phyloP scores from a whole-genome alignment of 1,284 basidiomycete genomes.

The Cutaneotrichosporon dermatis region DNA sequence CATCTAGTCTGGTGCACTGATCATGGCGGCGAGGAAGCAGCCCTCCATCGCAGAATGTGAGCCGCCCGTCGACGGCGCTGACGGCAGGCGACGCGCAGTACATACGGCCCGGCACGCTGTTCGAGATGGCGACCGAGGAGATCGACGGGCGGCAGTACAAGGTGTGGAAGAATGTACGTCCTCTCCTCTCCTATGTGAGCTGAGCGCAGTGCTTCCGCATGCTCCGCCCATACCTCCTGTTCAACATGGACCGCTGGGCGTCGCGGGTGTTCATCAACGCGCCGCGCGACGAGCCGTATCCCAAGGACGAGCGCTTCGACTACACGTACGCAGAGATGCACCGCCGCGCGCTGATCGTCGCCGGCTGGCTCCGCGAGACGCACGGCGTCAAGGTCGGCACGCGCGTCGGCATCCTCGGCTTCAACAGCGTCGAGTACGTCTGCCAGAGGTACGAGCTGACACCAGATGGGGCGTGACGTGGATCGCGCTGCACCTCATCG shows the following conservation, averaged over 20 bases:
- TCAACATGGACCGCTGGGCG: conserved; percentile 20
- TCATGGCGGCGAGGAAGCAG: background rate
- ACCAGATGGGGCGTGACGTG: conserved; percentile 19
- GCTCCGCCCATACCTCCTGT: conserved; percentile 33
- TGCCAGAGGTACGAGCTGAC: too few species aligned
- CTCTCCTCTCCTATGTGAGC: background rate
- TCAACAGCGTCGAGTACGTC: conserved; percentile 25
- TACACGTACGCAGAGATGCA: conserved; percentile 33
- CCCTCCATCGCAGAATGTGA: conserved; percentile 3
- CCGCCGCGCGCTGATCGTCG: conserved; percentile 22
- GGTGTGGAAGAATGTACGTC: conserved; percentile 13
- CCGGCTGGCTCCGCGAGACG: conserved; percentile 30
- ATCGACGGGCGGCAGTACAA: conserved; percentile 11
- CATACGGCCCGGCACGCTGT: conserved; percentile 10
- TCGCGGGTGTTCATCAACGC: conserved; percentile 34
- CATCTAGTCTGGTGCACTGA: too few species aligned
- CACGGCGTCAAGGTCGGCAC: conserved; percentile 30
- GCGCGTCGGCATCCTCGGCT: conserved; percentile 36
- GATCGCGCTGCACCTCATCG: conserved; percentile 36
- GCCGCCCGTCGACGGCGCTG: background rate
- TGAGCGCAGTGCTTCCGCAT: conserved; percentile 27
- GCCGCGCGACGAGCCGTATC: conserved; percentile 13
- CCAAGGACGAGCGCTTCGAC: conserved; percentile 7
- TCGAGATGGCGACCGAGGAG: conserved; percentile 11
- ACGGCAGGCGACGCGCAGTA: conserved; percentile 11